Evolutionary conservation across 1,284 basidiomycete genomes (phyloP).

Genomic region (Ceratobasidium sp.): DNA sequence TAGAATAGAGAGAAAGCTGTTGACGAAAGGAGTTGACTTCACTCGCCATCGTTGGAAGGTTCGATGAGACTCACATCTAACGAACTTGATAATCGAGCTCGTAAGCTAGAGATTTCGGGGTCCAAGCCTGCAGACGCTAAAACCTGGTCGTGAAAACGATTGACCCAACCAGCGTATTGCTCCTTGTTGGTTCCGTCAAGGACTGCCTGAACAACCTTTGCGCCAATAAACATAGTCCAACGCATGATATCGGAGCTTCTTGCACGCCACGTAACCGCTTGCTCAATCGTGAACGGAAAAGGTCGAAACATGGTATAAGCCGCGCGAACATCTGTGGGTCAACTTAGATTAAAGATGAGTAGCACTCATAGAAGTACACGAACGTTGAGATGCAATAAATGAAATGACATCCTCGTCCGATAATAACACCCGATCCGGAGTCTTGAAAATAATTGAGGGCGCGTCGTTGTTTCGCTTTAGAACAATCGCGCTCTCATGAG

Average conservation of each 20-base stretch:
- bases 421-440: not conserved
- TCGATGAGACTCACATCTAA: conserved; percentile 6
- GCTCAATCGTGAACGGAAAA: conserved; percentile 2
- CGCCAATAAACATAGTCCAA: conserved; percentile 4
- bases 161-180: not conserved
- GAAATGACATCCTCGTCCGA: not conserved
- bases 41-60: not conserved
- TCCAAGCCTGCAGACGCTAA: not conserved
- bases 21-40: not conserved
- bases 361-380: not conserved
- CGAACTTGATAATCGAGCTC: not conserved
- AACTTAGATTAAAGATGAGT: not conserved
- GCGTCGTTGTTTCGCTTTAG: not conserved
- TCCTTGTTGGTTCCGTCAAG: not conserved
- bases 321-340: not conserved
- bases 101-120: not conserved
- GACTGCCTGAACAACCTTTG: conserved; percentile 1
- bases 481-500: not conserved
- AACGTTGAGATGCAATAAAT: conserved; percentile 3
- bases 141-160: not conserved
- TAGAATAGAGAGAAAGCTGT: not conserved
- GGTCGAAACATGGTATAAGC: not conserved
- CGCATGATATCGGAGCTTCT: not conserved
- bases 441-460: not conserved
- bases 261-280: not conserved